phyloP scores from a whole-genome alignment of 2,329 filamentous ascomycete genomes.

The Neurospora crassa region DNA sequence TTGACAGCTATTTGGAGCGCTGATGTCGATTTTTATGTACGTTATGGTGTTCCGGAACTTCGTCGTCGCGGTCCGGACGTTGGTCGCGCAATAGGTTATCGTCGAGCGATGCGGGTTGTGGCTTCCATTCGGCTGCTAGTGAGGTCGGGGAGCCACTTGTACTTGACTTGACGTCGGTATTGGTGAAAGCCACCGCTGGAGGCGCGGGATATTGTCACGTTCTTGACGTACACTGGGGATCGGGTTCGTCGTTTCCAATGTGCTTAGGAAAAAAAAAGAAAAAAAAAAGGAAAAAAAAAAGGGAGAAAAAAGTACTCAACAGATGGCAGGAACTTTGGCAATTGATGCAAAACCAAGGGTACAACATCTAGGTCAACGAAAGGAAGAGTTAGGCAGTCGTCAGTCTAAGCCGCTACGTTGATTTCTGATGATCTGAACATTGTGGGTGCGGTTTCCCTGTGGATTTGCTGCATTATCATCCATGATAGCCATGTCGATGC shows the following conservation, averaged over 20 bases:
- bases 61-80: background rate
- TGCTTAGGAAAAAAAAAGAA: no score
- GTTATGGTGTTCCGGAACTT: background rate
- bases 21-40: background rate
- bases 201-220: background rate
- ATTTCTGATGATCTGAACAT: background rate
- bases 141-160: background rate
- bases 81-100: background rate
- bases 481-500: background rate
- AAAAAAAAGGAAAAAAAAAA: background rate
- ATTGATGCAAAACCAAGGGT: background rate
- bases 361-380: background rate
- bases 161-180: background rate
- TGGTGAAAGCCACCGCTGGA: background rate
- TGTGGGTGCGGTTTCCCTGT: background rate
- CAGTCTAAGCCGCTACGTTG: background rate
- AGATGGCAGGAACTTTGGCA: background rate
- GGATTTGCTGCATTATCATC: background rate
- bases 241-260: background rate
- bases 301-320: no score
- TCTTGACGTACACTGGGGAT: background rate
- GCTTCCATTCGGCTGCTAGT: background rate
- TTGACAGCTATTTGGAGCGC: background rate
- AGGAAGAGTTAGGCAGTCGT: background rate
- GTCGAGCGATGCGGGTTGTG: background rate